phyloP scores from a whole-genome alignment of 768 basidiomycete genomes.

The Pleurotus sapidus region DNA sequence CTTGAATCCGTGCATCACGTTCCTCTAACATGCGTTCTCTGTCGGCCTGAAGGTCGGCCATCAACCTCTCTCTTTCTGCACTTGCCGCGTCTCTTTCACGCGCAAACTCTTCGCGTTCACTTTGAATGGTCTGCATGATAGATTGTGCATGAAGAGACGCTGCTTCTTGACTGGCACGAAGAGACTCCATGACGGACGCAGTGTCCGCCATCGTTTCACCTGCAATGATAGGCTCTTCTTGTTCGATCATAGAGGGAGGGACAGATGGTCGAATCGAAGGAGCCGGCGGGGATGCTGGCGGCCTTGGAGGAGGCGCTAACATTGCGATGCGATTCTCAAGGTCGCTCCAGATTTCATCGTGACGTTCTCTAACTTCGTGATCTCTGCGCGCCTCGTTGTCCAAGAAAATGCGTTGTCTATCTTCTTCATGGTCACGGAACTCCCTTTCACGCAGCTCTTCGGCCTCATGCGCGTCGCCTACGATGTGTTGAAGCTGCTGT shows the following conservation, averaged over 20 bases:
- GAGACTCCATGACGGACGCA: constrained; percentile 32
- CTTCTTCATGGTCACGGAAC: constrained; percentile 65
- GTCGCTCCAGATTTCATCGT: constrained; percentile 43
- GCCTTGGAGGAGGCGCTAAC: constrained; percentile 26
- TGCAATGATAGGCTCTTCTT: constrained; percentile 5
- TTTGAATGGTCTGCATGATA: constrained; percentile 53
- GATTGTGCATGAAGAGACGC: constrained; percentile 55
- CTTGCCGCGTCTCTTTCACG: constrained; percentile 52
- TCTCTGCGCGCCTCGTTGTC: constrained; percentile 59
- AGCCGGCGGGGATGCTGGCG: neutral
- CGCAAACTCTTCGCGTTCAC: constrained; percentile 58
- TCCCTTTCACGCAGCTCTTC: constrained; percentile 65
- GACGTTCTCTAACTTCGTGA: constrained; percentile 48
- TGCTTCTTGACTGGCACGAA: constrained; percentile 48
- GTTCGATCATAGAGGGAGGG: constrained; percentile 11
- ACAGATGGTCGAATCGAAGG: constrained; percentile 1
- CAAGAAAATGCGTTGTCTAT: constrained; percentile 56
- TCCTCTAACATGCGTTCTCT: constrained; percentile 43
- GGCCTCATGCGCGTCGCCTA: constrained; percentile 48
- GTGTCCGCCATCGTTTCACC: constrained; percentile 24
- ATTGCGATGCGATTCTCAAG: constrained; percentile 35
- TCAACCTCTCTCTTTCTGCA: constrained; percentile 51
- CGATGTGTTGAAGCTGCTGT: constrained; percentile 43
- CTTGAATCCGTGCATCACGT: constrained; percentile 51
- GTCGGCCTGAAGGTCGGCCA: constrained; percentile 48